Percentiles rank a stretch among this genome's conserved stretches.
These are phyloP conservation scores for Boletus barrowsii DNA, from an alignment of 768 basidiomycete genomes.

Conservation along the genomic window DNA sequence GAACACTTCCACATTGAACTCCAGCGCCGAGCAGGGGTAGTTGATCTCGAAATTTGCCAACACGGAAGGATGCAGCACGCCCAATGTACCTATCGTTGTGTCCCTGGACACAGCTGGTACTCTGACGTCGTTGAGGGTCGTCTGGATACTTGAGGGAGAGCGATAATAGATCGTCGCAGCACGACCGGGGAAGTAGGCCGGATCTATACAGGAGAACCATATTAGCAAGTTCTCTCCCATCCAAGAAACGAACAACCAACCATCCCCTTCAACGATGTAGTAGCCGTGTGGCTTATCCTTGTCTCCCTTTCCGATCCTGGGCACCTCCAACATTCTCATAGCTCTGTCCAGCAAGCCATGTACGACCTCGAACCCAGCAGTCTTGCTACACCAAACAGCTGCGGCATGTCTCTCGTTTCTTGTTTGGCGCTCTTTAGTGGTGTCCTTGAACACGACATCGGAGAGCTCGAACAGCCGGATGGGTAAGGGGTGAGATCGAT, in stretches of 20 bases:
- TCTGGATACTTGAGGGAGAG: slow-evolving; percentile 34
- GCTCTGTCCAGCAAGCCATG: slow-evolving; percentile 92
- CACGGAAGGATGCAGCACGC: slow-evolving; percentile 90
- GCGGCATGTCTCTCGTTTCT: slow-evolving; percentile 86
- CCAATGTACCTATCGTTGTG: slow-evolving; percentile 80
- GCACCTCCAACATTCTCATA: slow-evolving; percentile 95
- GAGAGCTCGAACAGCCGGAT: slow-evolving; percentile 92
- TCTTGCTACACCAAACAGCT: slow-evolving; percentile 95
- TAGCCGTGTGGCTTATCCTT: slow-evolving; percentile 69
- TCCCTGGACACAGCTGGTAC: slow-evolving; percentile 50
- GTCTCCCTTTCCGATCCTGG: slow-evolving; percentile 62
- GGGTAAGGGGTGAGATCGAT: slow-evolving; percentile 88
- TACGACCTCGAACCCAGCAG: slow-evolving; percentile 93
- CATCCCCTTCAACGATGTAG: slow-evolving; percentile 83
- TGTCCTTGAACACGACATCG: slow-evolving; percentile 91
- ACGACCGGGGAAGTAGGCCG: slow-evolving; percentile 92
- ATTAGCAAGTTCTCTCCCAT: slow-evolving; percentile 5
- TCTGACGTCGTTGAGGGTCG: slow-evolving; percentile 42
- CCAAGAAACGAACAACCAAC: slow-evolving; percentile 44
- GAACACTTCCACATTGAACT: slow-evolving; percentile 95
- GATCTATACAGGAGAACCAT: slow-evolving; percentile 49
- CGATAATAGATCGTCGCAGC: slow-evolving; percentile 92
- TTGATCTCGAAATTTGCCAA: slow-evolving; percentile 90
- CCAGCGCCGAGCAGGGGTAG: slow-evolving; percentile 92
- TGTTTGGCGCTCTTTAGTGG: slow-evolving; percentile 71